phyloP scores from a whole-genome alignment of 2,329 filamentous ascomycete species.

The Elsinoe batatas region DNA sequence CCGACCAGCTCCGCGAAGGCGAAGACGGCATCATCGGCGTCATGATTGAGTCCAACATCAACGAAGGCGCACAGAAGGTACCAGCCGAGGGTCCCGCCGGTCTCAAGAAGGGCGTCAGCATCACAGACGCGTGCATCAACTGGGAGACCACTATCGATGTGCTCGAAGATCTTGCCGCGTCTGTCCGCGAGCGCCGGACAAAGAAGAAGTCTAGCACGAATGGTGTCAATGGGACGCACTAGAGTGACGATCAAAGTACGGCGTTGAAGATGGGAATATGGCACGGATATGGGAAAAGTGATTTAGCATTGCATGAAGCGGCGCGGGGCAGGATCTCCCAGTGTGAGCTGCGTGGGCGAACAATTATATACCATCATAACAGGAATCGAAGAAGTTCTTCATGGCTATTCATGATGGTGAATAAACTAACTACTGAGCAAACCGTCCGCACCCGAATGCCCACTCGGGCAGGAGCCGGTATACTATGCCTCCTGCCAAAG shows the following conservation, averaged over 20 bases:
- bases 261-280: background rate
- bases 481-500: no score
- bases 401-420: no score
- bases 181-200: constrained; percentile 64
- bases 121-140: constrained; percentile 92
- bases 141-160: constrained; percentile 79
- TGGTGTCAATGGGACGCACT: constrained; percentile 21
- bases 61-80: constrained; percentile 71
- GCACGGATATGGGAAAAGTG: background rate
- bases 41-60: constrained; percentile 98
- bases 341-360: background rate
- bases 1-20: constrained; percentile 76
- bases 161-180: constrained; percentile 75
- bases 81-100: constrained; percentile 67
- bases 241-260: background rate
- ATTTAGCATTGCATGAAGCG: constrained; percentile 3
- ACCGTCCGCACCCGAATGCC: no score
- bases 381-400: no score
- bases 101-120: constrained; percentile 82
- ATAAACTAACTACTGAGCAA: no score
- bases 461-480: no score
- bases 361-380: background rate
- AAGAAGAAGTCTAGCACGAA: constrained; percentile 21
- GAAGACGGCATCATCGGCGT: constrained; percentile 86
- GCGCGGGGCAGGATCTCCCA: background rate